Conservation (phyloP, 2,329 filamentous ascomycete species). For the Chalara sp. region DNA sequence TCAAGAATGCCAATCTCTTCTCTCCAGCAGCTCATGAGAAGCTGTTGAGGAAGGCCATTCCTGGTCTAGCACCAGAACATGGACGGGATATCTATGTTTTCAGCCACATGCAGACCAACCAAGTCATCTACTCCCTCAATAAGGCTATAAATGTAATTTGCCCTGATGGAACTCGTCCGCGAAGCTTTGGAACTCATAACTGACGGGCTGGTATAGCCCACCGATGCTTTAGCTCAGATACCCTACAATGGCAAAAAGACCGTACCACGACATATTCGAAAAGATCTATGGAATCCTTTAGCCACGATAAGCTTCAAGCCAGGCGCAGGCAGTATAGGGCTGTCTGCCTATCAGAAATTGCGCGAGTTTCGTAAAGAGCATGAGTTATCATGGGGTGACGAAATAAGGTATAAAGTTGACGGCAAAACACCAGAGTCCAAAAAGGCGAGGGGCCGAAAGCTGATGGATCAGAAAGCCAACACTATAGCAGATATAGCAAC, state of each 20-base stretch:
- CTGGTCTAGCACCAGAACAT: conserved; percentile 14
- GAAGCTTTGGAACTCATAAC: too few relatives aligned
- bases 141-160: conserved; percentile 27
- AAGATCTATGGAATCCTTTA: conserved; percentile 60
- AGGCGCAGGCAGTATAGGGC: conserved; percentile 46
- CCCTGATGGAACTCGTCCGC: background rate
- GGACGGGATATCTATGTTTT: conserved; percentile 32
- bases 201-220: conserved; percentile 26
- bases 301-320: conserved; percentile 51
- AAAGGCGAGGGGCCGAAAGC: conserved; percentile 39
- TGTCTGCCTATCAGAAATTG: conserved; percentile 54
- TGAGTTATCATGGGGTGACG: conserved; percentile 50
- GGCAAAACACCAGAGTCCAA: conserved; percentile 2
- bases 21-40: too few relatives aligned
- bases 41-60: too few relatives aligned
- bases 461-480: conserved; percentile 57
- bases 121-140: conserved; percentile 33
- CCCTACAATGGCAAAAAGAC: conserved; percentile 64
- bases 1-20: too few relatives aligned
- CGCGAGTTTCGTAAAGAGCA: conserved; percentile 58
- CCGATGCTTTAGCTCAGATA: conserved; percentile 47
- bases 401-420: background rate
- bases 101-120: conserved; percentile 31
- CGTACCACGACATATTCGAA: conserved; percentile 54
- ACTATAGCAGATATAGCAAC: conserved; percentile 57